A percentile compares a stretch with the other conserved stretches of the same genome.
phyloP scores from a whole-genome alignment of 441 rosid species.

The Euphorbia celastroides region DNA sequence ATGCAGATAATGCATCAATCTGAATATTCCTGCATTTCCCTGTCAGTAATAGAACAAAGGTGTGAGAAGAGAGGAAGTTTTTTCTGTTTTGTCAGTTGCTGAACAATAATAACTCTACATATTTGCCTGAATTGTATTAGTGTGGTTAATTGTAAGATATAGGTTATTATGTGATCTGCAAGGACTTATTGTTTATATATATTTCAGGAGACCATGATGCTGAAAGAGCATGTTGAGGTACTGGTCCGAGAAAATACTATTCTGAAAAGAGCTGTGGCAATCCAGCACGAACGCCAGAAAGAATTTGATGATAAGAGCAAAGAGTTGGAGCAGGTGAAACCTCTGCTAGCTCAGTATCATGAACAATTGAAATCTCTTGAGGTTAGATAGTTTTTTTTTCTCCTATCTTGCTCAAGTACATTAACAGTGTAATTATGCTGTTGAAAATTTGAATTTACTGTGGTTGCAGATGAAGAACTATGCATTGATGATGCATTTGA shows the following conservation, averaged over 20 bases:
- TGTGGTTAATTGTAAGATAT: background rate
- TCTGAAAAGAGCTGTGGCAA: constrained; percentile 79
- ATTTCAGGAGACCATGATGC: constrained; percentile 50
- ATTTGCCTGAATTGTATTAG: background rate
- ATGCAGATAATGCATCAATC: background rate
- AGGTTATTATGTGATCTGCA: background rate
- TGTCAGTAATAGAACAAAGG: background rate
- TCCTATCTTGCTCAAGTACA: background rate
- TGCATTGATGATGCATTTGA: constrained; percentile 84
- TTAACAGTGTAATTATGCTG: background rate
- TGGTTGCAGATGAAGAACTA: constrained; percentile 43
- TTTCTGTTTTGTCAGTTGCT: background rate
- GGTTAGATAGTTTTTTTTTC: constrained; percentile 29
- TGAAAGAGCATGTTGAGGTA: constrained; percentile 64
- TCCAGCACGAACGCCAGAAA: constrained; percentile 79
- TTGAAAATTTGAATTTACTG: background rate
- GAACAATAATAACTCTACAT: background rate
- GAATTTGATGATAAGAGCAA: constrained; percentile 51
- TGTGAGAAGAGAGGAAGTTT: background rate
- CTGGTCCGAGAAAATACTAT: constrained; percentile 57
- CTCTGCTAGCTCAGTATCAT: constrained; percentile 60
- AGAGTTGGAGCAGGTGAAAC: constrained; percentile 71
- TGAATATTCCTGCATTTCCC: background rate
- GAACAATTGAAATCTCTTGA: constrained; percentile 74
- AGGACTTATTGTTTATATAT: constrained; percentile 8